Evolutionary conservation across 2,329 filamentous ascomycete genomes (phyloP), one percentile per base, ranked within the genome.

Genomic region (Aspergillus persii): DNA sequence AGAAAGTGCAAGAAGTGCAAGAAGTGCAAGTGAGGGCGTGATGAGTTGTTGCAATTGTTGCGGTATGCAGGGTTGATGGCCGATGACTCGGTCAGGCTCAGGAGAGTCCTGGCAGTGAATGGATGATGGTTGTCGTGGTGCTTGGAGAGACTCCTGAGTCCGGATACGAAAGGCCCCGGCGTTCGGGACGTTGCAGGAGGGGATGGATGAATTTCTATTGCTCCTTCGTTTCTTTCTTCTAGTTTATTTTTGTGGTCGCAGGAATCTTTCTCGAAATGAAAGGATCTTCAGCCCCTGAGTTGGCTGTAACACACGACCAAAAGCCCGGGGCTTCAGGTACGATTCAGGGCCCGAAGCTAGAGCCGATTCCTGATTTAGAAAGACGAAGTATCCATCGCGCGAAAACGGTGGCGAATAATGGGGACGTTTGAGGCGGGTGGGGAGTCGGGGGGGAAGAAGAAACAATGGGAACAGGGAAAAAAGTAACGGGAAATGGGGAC

Each of bases 321-420:
- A 56, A 47, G 51, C 49, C 57, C 55, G 44, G 61, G 46, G 58
- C 56, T 58, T 57, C 58, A 66, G 56, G 61, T 61, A 61, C 62
- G 54, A 56, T 57, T 50, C 26, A 58, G 58, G 58, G 41, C 54
- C 53, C 54, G 59, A 62, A 61, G 60, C 54, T 58, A 61, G 57
- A 59, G 36, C 56, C 57, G 53, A 61, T 58, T 48, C 50, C 57
- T 59, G 60, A 54, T 63, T 56, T 58, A 57, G 26, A 63, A 44
- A 36, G 30, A 53, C 49, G 51, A 54, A 56, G 52, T 53, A 48
- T 50, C 54, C 53, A 62, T 61, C 56, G 46, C 58, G 56, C 41
- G 12, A 26, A 39, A 9, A 29, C 7, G 26, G 11, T n/a, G 29
- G 44, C 30, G 30, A 31, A 31, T 31, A 50, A 48, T 29, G 23